Conservation (phyloP, 306 rosid genomes). For the Cucurbita maxima region DNA sequence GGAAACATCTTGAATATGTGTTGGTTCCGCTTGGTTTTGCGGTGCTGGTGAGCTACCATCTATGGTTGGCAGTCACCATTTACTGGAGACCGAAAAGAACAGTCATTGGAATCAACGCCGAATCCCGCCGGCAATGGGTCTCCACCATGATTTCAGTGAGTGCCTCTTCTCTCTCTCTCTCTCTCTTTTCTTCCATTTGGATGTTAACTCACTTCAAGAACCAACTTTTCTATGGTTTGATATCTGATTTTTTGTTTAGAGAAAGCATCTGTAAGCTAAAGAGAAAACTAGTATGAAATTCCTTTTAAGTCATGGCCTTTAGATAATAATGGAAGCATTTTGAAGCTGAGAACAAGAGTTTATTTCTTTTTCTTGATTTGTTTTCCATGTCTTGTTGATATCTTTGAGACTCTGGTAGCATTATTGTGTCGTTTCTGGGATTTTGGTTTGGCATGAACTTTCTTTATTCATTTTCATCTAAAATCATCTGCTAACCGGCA, state of each 20-base stretch:
- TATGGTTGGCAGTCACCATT: conserved; percentile 37
- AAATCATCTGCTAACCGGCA: background rate
- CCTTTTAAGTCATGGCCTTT: background rate
- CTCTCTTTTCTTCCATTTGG: background rate
- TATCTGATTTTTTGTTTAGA: background rate
- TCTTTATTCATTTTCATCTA: background rate
- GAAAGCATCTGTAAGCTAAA: background rate
- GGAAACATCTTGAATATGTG: conserved; percentile 23
- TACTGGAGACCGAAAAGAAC: conserved; percentile 33
- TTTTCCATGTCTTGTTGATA: background rate
- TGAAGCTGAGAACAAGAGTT: background rate
- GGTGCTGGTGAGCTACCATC: conserved; percentile 39
- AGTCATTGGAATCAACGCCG: conserved; percentile 62
- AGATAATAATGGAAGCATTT: background rate
- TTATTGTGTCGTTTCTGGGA: background rate
- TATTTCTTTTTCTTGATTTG: background rate
- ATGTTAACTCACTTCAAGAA: background rate
- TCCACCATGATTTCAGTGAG: conserved; percentile 48
- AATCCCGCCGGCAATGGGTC: conserved; percentile 73
- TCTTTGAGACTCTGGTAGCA: background rate
- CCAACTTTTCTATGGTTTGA: background rate
- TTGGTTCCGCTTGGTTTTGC: conserved; percentile 53
- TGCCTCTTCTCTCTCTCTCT: conserved; percentile 7
- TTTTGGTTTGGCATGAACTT: background rate
- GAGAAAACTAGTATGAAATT: background rate